Percentiles rank a stretch among this genome's conserved stretches.
These are phyloP conservation scores for Cystobasidium tubakii DNA, from an alignment of 768 basidiomycete species.

Conservation along the genomic window DNA sequence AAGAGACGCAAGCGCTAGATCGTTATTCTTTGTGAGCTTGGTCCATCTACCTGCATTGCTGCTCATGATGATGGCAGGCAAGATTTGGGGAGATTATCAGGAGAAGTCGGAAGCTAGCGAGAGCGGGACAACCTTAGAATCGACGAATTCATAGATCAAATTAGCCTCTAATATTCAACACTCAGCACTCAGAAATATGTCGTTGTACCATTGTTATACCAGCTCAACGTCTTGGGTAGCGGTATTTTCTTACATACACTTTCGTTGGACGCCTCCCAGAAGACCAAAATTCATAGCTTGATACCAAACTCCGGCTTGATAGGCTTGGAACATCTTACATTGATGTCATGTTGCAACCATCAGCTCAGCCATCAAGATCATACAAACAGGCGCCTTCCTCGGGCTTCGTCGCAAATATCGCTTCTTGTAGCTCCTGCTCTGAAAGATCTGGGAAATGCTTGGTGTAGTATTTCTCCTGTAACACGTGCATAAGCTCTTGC, in stretches of 20 bases:
- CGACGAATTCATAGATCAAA: neutral
- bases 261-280: too few species aligned
- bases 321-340: too few species aligned
- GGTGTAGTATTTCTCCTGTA: conserved; percentile 25
- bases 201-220: too few species aligned
- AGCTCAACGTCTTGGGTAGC: too few species aligned
- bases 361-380: neutral
- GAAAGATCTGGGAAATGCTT: conserved; percentile 31
- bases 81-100: conserved; percentile 48
- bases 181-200: too few species aligned
- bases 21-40: conserved; percentile 70
- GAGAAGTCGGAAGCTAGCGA: neutral
- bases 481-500: neutral
- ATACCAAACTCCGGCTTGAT: too few species aligned
- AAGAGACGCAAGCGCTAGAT: conserved; percentile 57
- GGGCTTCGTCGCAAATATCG: conserved; percentile 35
- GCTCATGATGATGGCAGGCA: conserved; percentile 91
- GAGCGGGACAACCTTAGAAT: neutral
- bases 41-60: conserved; percentile 87
- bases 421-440: conserved; percentile 26
- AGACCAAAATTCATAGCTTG: too few species aligned
- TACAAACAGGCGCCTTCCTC: conserved; percentile 39
- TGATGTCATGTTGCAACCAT: neutral
- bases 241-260: too few species aligned
- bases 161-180: too few species aligned